Evolutionary conservation across 139 green algal species (phyloP).

Genomic region (Chlorella sorokiniana): DNA sequence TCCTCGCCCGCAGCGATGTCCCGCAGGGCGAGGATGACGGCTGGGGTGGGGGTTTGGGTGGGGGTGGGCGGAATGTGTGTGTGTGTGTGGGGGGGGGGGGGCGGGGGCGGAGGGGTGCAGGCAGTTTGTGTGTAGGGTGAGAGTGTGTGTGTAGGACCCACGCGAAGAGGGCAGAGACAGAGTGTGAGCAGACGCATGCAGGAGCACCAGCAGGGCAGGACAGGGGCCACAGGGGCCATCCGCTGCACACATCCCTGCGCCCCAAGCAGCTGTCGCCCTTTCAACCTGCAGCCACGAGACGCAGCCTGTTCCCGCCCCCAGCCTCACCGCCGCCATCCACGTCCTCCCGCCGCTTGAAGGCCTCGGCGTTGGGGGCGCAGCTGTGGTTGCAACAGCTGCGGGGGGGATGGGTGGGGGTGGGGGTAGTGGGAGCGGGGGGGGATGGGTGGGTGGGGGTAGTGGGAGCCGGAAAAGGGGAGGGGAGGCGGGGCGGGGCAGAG

Average conservation of each 20-base stretch:
- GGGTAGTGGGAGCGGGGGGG: not conserved
- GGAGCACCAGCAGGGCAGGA: no score
- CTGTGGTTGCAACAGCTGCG: slow-evolving; percentile 87
- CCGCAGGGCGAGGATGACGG: slow-evolving; percentile 59
- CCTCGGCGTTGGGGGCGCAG: slow-evolving; percentile 78
- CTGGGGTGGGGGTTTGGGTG: not conserved
- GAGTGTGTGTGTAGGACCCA: no score
- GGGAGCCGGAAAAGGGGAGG: not conserved
- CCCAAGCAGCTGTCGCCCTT: not conserved
- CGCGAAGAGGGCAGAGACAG: no score
- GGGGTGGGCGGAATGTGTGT: not conserved
- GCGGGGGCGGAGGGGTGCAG: not conserved
- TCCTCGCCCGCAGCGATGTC: slow-evolving; percentile 69
- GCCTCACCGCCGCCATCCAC: slow-evolving; percentile 28
- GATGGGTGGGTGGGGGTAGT: not conserved
- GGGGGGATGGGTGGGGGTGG: not conserved
- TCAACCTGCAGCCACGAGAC: not conserved
- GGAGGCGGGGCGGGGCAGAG: no score
- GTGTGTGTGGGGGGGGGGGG: not conserved
- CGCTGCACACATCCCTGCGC: not conserved
- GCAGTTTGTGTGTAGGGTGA: not conserved
- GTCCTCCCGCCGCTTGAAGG: slow-evolving; percentile 57
- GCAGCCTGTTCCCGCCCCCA: not conserved
- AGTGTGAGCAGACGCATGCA: no score
- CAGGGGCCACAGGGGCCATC: no score